Evolutionary conservation across 2,329 filamentous ascomycete species (phyloP).

Genomic region (Clonostachys sp.): DNA sequence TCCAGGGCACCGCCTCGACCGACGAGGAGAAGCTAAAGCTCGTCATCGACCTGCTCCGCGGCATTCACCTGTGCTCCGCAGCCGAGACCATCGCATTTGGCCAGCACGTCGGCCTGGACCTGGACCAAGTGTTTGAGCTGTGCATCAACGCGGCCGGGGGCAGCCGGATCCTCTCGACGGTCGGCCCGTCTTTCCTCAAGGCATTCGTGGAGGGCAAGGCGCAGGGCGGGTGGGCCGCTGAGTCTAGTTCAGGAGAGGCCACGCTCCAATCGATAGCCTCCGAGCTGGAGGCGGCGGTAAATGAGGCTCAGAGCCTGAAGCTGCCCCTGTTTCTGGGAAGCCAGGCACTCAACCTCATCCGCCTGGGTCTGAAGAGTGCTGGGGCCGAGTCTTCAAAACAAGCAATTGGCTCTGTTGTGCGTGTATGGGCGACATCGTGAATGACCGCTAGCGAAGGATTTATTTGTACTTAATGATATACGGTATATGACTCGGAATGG

Average conservation of each 20-base stretch:
- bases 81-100: constrained; percentile 38
- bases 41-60: constrained; percentile 31
- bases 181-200: constrained; percentile 31
- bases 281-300: constrained; percentile 27
- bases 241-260: not conserved
- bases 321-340: constrained; percentile 32
- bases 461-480: too few relatives aligned
- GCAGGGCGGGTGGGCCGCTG: constrained; percentile 7
- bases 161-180: constrained; percentile 26
- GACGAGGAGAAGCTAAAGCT: constrained; percentile 29
- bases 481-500: too few relatives aligned
- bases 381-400: not conserved
- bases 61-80: constrained; percentile 36
- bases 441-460: too few relatives aligned
- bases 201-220: constrained; percentile 17
- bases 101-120: constrained; percentile 30
- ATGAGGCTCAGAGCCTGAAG: constrained; percentile 36
- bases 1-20: constrained; percentile 14
- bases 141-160: constrained; percentile 40
- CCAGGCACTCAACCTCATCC: constrained; percentile 27
- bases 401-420: not conserved
- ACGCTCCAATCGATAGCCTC: constrained; percentile 19
- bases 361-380: not conserved
- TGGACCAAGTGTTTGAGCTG: constrained; percentile 38
- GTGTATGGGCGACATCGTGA: not conserved